Evolutionary conservation across 352 stramenopile genomes (phyloP), one percentile per base, ranked within the genome.

Genomic region (Blastocystis sp.): DNA sequence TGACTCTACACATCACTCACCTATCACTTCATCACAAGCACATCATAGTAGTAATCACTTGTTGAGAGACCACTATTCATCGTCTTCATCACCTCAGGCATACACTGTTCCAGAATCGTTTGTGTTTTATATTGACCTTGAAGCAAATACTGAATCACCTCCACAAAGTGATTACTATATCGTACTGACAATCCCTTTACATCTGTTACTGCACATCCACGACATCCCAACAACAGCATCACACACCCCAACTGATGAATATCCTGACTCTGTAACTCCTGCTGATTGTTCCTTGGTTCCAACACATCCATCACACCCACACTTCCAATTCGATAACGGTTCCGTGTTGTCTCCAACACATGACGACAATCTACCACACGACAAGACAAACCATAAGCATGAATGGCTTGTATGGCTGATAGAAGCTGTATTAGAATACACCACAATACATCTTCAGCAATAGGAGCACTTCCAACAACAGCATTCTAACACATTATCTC

Each of bases 291-390:
- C 24, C 89, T 86, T 9, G 91, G 94, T 90, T 96, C 93, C 24
- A 96, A 87, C 9, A 94, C 90, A 86, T 96, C 93, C 27, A 93
- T 71, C 58, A 96, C 90, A 14, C 93, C 93, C 5, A 92, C 54
- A 75, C 92, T 92, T 75, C 91, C 93, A 16, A 96, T 88, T 59
- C 91, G 89, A n/a, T 95, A 88, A n/a, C 92, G 89, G 61, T 93
- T 88, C 35, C 90, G 90, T 39, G 78, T 88, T 27, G 90, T 93
- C 73, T 91, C 81, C 35, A 96, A 88, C 14, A 96, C 90, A 63
- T 93, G 91, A 57, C 90, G 90, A 24, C 90, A 81, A 75, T 93
- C 88, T 42, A 96, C 89, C 42, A 89, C 90, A 54, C 93, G 88
- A 37, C 92, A 91, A 24, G 93, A 91, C 27, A 94, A 71, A 63